phyloP scores from a whole-genome alignment of 352 stramenopile species.

The Globisporangium spiculum region DNA sequence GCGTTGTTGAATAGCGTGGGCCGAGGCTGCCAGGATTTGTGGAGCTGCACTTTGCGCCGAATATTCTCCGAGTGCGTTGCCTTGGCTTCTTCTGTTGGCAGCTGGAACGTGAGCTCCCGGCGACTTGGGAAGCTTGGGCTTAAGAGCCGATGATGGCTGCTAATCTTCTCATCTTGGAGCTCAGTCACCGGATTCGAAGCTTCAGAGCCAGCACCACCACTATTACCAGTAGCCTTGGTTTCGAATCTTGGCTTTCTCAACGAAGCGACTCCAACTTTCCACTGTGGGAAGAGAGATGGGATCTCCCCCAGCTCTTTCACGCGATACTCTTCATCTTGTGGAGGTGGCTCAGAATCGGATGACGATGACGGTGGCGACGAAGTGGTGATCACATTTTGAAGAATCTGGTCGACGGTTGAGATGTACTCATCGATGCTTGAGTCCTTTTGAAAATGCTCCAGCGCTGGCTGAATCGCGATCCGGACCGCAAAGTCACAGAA shows the following conservation, averaged over 20 bases:
- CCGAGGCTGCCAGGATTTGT: constrained; percentile 53
- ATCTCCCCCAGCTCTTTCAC: constrained; percentile 49
- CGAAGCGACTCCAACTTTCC: constrained; percentile 31
- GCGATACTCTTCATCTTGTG: constrained; percentile 6
- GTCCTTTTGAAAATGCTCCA: constrained; percentile 53
- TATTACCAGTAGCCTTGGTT: constrained; percentile 10
- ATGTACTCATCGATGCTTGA: constrained; percentile 38
- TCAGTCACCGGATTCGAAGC: neutral
- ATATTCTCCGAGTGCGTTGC: constrained; percentile 45
- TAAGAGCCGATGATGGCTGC: too few relatives aligned
- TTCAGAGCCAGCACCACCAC: neutral
- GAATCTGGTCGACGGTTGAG: constrained; percentile 36
- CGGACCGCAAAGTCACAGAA: constrained; percentile 50
- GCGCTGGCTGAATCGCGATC: constrained; percentile 42
- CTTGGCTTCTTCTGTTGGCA: constrained; percentile 26
- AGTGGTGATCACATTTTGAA: constrained; percentile 33
- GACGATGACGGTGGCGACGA: too few relatives aligned
- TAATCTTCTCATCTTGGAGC: neutral
- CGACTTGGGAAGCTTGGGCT: constrained; percentile 16
- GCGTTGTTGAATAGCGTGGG: constrained; percentile 11
- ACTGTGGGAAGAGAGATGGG: constrained; percentile 37
- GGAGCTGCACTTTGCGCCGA: constrained; percentile 49
- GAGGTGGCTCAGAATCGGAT: too few relatives aligned
- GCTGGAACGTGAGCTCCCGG: constrained; percentile 23
- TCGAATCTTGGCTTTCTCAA: constrained; percentile 11